Evolutionary conservation across 441 rosid species (phyloP).

Genomic region (Adansonia gregorii): DNA sequence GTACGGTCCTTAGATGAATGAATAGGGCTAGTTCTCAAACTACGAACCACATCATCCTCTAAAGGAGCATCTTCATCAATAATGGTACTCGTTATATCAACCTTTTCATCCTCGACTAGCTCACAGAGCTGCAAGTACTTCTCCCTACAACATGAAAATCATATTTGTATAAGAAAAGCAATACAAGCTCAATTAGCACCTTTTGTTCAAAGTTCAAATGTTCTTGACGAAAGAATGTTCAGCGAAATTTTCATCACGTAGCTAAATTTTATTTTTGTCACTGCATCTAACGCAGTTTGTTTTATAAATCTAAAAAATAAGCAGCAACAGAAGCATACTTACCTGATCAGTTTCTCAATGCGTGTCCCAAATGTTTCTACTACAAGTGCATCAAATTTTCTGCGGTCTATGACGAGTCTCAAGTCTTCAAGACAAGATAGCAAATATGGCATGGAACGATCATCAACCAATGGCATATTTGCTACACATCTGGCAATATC

Average conservation of each 20-base stretch:
- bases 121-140: constrained; percentile 94
- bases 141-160: constrained; percentile 63
- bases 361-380: constrained; percentile 97
- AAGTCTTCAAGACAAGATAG: constrained; percentile 86
- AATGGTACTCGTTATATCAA: constrained; percentile 80
- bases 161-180: constrained; percentile 21
- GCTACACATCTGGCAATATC: constrained; percentile 96
- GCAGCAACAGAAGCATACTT: constrained; percentile 34
- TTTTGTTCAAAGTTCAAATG: constrained; percentile 25
- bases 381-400: constrained; percentile 90
- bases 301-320: constrained; percentile 21
- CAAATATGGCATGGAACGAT: constrained; percentile 65
- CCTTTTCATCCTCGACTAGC: constrained; percentile 85
- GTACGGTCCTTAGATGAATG: constrained; percentile 90
- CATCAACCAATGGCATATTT: constrained; percentile 79
- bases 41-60: constrained; percentile 94
- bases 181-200: constrained; percentile 20
- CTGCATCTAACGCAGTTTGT: background rate
- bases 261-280: constrained; percentile 2
- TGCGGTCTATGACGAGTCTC: constrained; percentile 78
- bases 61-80: constrained; percentile 95
- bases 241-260: constrained; percentile 6
- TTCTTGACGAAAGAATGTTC: constrained; percentile 18
- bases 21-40: constrained; percentile 92
- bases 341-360: constrained; percentile 92